phyloP scores from a whole-genome alignment of 177 flowering plant genomes.

The Vitis hybrid region DNA sequence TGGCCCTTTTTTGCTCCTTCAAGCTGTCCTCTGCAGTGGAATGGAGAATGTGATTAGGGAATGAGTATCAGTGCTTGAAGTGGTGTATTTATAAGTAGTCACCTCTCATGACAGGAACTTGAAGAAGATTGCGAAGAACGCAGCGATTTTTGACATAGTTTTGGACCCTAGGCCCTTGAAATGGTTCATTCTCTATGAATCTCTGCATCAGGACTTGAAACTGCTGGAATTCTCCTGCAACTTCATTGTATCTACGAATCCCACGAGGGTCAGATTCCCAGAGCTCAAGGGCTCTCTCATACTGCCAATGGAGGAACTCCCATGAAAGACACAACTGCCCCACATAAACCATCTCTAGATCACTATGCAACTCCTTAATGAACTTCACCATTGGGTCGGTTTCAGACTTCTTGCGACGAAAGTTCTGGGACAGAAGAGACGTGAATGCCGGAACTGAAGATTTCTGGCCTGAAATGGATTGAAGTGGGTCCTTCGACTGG shows the following conservation, averaged over 20 bases:
- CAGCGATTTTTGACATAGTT: conserved; percentile 38
- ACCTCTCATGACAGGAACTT: conserved; percentile 56
- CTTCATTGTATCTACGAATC: conserved; percentile 31
- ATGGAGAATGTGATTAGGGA: not conserved
- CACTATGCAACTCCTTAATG: conserved; percentile 34
- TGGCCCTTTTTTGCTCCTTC: conserved; percentile 29
- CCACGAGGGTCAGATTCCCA: conserved; percentile 44
- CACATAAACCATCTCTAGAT: conserved; percentile 44
- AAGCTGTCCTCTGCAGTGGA: conserved; percentile 29
- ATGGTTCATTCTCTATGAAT: conserved; percentile 44
- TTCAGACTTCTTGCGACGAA: conserved; percentile 20
- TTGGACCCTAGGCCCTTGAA: conserved; percentile 47
- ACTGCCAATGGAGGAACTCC: conserved; percentile 57
- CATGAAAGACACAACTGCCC: conserved; percentile 56
- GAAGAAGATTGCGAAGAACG: conserved; percentile 41
- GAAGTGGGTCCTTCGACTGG: conserved; percentile 67
- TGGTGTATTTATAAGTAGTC: not conserved
- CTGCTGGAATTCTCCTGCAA: conserved; percentile 50
- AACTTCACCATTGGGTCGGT: conserved; percentile 30
- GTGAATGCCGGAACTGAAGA: conserved; percentile 27
- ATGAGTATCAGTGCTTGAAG: no score
- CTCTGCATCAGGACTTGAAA: conserved; percentile 50
- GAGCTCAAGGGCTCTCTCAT: conserved; percentile 41
- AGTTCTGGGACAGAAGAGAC: conserved; percentile 24
- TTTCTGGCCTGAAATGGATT: conserved; percentile 38